phyloP scores from a whole-genome alignment of 129 eudicot species.

The Smallanthus sonchifolius region DNA sequence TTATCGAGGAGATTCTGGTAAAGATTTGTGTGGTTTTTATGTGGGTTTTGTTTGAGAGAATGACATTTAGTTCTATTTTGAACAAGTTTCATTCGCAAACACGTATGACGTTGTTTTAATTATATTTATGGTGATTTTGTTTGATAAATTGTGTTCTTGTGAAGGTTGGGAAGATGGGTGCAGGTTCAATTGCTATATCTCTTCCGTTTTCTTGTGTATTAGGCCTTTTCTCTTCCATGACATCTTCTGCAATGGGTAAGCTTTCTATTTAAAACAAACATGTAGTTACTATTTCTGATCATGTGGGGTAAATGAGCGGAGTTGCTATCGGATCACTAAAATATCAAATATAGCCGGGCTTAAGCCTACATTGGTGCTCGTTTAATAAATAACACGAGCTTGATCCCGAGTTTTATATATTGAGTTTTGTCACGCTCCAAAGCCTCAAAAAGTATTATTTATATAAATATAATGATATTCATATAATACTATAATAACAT shows the following conservation, averaged over 20 bases:
- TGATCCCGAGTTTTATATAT: neutral
- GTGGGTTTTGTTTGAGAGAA: neutral
- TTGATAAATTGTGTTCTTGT: slow-evolving; percentile 12
- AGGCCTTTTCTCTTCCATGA: slow-evolving; percentile 75
- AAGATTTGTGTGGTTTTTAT: neutral
- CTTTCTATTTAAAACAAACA: neutral
- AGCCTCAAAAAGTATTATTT: neutral
- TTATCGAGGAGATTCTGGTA: slow-evolving; percentile 95
- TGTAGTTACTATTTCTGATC: neutral
- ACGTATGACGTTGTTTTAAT: neutral
- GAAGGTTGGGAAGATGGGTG: slow-evolving; percentile 74
- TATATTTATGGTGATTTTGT: neutral
- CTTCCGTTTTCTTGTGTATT: slow-evolving; percentile 86
- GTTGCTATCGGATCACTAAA: neutral
- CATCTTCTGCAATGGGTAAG: slow-evolving; percentile 87
- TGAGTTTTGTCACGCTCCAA: neutral
- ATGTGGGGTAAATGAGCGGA: neutral
- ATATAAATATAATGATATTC: neutral
- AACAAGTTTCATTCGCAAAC: neutral
- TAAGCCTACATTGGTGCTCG: neutral
- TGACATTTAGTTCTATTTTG: neutral
- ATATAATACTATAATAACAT: neutral
- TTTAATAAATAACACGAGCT: neutral
- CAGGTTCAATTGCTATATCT: slow-evolving; percentile 75
- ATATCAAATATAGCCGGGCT: neutral